Evolutionary conservation across 305 asterid species (phyloP).

Genomic region (Solanum hybrid): DNA sequence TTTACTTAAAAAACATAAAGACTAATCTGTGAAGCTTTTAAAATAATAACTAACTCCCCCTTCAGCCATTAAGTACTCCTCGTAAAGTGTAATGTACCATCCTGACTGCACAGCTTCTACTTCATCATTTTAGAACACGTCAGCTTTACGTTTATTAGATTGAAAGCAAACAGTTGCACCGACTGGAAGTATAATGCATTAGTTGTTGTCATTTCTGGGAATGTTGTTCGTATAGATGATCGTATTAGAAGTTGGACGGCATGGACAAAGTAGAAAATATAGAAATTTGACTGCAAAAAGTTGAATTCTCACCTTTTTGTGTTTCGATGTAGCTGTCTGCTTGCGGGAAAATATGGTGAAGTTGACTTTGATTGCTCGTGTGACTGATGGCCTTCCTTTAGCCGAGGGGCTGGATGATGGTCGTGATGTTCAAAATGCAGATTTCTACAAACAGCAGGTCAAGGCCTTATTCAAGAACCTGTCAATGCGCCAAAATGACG

Average conservation of each 20-base stretch:
- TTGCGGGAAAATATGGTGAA: slow-evolving; percentile 62
- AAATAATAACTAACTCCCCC: not conserved
- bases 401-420: slow-evolving; percentile 94
- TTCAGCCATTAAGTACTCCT: not conserved
- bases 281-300: not conserved
- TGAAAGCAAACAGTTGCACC: not conserved
- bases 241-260: not conserved
- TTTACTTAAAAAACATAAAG: not conserved
- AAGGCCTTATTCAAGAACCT: slow-evolving; percentile 81
- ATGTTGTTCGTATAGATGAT: not conserved
- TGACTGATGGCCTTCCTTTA: slow-evolving; percentile 85
- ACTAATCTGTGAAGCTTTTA: not conserved
- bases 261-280: not conserved
- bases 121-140: not conserved
- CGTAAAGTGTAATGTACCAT: not conserved
- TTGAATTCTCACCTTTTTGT: not conserved
- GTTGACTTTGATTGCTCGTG: slow-evolving; percentile 92
- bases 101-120: not conserved
- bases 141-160: not conserved
- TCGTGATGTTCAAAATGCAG: slow-evolving; percentile 76
- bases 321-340: slow-evolving; percentile 29
- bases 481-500: slow-evolving; percentile 77
- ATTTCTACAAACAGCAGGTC: slow-evolving; percentile 82
- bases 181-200: not conserved
- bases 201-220: not conserved